Evolutionary conservation across 768 basidiomycete species (phyloP).

Genomic region (Xanthoconium stramineum): DNA sequence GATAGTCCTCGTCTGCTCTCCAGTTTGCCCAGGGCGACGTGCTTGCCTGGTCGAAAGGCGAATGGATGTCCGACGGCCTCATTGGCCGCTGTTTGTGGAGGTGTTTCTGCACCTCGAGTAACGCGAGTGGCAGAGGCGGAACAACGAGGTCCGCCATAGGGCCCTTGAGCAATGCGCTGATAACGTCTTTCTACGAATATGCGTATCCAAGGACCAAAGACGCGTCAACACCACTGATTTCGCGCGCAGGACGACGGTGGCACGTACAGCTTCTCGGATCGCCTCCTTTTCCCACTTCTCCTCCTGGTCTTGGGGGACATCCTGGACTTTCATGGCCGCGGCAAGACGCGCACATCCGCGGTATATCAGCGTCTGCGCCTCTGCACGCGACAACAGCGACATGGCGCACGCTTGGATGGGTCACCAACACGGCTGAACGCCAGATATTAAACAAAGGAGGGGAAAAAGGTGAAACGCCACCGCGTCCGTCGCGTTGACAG

Average conservation of each 20-base stretch:
- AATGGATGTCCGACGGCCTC: background rate
- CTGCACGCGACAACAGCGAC: background rate
- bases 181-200: background rate
- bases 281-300: conserved; percentile 4
- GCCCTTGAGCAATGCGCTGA: background rate
- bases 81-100: background rate
- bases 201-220: too few species aligned
- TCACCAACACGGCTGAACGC: too few species aligned
- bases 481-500: too few species aligned
- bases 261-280: conserved; percentile 8
- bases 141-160: background rate
- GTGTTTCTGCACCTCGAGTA: conserved; percentile 4
- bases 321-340: background rate
- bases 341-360: conserved; percentile 3
- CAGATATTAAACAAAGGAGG: too few species aligned
- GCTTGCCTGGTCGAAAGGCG: background rate
- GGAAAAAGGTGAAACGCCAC: too few species aligned
- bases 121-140: background rate
- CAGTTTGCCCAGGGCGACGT: background rate
- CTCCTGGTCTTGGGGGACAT: background rate
- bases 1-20: background rate
- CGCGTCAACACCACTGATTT: too few species aligned
- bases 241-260: too few species aligned
- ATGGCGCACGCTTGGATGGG: background rate
- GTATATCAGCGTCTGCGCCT: background rate